phyloP scores from a whole-genome alignment of 805 yeast species.

The Yarrowia bubula region DNA sequence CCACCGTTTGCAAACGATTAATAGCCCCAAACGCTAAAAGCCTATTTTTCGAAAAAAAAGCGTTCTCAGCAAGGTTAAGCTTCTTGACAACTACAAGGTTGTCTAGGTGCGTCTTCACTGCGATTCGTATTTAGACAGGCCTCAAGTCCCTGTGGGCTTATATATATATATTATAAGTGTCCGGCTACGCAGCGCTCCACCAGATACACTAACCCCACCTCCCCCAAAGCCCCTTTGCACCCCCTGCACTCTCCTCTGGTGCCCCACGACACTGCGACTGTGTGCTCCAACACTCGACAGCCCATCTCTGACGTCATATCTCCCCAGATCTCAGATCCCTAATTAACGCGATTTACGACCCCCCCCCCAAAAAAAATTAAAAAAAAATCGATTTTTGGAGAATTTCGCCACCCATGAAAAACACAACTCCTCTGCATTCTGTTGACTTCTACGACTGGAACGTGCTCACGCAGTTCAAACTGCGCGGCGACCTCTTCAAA shows the following conservation, averaged over 20 bases:
- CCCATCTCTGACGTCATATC: conserved; percentile 1
- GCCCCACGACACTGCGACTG: too few relatives aligned
- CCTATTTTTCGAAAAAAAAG: neutral
- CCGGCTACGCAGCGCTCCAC: too few relatives aligned
- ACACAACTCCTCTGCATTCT: conserved; percentile 19
- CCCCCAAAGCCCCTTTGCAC: neutral
- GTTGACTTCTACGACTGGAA: conserved; percentile 24
- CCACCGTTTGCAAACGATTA: conserved; percentile 20
- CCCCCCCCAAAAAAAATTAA: neutral
- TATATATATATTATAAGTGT: conserved; percentile 10
- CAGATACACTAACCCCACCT: too few relatives aligned
- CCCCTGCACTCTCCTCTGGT: neutral
- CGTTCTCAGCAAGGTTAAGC: neutral
- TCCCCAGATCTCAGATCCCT: neutral
- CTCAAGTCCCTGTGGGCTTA: neutral
- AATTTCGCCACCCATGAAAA: conserved; percentile 11
- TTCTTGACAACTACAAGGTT: neutral
- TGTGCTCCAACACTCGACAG: neutral
- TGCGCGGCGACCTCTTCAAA: conserved; percentile 10
- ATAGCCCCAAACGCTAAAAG: neutral
- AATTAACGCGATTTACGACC: neutral
- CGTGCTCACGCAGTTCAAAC: conserved; percentile 24
- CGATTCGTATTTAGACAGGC: conserved; percentile 21
- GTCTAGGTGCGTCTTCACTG: conserved; percentile 14
- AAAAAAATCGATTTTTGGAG: too few relatives aligned